Conservation (phyloP, 2,329 filamentous ascomycete genomes). For the Calonectria leucothoes region DNA sequence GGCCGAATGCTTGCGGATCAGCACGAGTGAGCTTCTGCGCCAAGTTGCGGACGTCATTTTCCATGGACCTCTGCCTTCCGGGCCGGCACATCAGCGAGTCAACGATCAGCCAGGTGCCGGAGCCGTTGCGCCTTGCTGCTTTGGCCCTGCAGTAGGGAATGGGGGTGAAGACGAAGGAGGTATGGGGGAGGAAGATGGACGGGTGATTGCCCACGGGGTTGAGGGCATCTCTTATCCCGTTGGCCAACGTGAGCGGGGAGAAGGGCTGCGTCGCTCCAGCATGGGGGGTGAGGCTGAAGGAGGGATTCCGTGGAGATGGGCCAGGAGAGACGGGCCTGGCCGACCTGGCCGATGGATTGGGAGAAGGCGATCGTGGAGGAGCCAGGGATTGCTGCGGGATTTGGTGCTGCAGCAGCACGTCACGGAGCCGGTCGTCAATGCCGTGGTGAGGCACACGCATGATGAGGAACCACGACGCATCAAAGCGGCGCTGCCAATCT, state of each 20-base stretch:
- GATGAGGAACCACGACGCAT: conserved; percentile 20
- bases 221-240: conserved; percentile 10
- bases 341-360: background rate
- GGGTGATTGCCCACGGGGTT: background rate
- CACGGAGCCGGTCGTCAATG: background rate
- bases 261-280: background rate
- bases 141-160: conserved; percentile 16
- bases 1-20: conserved; percentile 13
- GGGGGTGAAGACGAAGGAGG: background rate
- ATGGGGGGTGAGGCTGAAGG: background rate
- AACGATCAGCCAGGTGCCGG: conserved; percentile 13
- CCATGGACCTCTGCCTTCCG: background rate
- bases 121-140: background rate
- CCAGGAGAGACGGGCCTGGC: background rate
- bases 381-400: background rate
- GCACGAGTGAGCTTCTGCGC: conserved; percentile 9
- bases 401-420: background rate
- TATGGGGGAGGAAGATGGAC: conserved; percentile 10
- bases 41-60: conserved; percentile 12
- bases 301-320: background rate
- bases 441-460: conserved; percentile 12
- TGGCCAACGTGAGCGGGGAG: conserved; percentile 3
- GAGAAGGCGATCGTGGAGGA: background rate
- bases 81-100: conserved; percentile 8
- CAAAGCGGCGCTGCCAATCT: conserved; percentile 16